Evolutionary conservation across 164 flowering plant genomes (phyloP), one percentile per base, ranked within the genome.

Genomic region (Echeveria elegans): DNA sequence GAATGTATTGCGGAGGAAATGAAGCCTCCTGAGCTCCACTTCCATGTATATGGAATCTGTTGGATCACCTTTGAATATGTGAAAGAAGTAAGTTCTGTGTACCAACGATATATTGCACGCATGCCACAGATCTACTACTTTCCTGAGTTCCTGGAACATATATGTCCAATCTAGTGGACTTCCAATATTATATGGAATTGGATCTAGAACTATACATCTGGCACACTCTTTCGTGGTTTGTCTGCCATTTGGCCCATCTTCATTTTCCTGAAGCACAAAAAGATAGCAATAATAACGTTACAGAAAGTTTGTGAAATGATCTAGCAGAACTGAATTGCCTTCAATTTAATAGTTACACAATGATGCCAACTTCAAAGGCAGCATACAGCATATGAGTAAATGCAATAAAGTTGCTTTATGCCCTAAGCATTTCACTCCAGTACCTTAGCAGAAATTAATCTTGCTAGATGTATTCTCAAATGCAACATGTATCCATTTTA

Each of bases 81-180:
- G 14, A 63, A 34, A 63, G 66, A 63, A 63, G 45, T 32, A 63
- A 14, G 66, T 63, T 63, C 66, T 63, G 45, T 63, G 66, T 19
- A 63, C 66, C 26, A 63, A 63, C n/a, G 66, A 63, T 63, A 63
- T 63, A 36, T 37, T 36, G 45, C 41, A 63, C 11, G 66, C 66
- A 36, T 63, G 66, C 66, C 66, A 63, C 45, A 63, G 66, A 21
- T 63, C 66, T 32, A 63, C 37, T 37, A 63, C 66, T 63, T 40
- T 63, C 7, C 29, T 45, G 45, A 63, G 26, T 26, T 24, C 45
- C 10, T 37, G 41, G 45, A 63, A 63, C 28, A 36, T 63, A 14
- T 10, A 21, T 21, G 26, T 36, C 66, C 66, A 63, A 36, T 63
- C 23, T 14, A 63, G 29, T n/a, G 66, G 41, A 63, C 66, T 63